Evolutionary conservation across 257 asterid species (phyloP).

Genomic region (Eustoma russellianum): DNA sequence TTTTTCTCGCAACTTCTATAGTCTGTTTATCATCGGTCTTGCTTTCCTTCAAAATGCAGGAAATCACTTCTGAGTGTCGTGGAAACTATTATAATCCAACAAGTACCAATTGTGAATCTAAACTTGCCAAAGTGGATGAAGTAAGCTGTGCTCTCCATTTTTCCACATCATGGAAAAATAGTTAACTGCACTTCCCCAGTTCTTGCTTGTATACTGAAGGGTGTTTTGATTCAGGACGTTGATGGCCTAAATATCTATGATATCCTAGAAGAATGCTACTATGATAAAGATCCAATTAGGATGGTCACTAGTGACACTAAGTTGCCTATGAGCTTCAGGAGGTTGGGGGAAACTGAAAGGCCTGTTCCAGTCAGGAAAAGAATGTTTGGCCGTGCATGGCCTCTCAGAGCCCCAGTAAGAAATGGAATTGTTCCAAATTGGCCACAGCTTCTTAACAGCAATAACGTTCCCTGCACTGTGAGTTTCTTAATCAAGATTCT

Average conservation of each 20-base stretch:
- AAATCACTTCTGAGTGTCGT: slow-evolving; percentile 39
- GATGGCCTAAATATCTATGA: slow-evolving; percentile 55
- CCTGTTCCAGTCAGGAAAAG: slow-evolving; percentile 72
- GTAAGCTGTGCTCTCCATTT: slow-evolving; percentile 28
- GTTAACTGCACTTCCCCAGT: background rate
- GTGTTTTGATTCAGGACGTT: slow-evolving; percentile 38
- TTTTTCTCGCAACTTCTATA: background rate
- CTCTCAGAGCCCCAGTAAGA: slow-evolving; percentile 79
- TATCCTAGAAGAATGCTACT: slow-evolving; percentile 92
- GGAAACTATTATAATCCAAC: slow-evolving; percentile 57
- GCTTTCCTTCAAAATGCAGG: slow-evolving; percentile 28
- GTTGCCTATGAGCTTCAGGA: slow-evolving; percentile 80
- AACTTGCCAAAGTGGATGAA: slow-evolving; percentile 42
- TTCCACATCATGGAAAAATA: background rate
- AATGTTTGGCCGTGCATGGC: slow-evolving; percentile 98
- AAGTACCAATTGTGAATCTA: slow-evolving; percentile 36
- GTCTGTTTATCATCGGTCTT: background rate
- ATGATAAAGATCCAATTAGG: slow-evolving; percentile 27
- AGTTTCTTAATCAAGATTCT: slow-evolving; percentile 15
- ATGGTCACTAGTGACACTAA: slow-evolving; percentile 23
- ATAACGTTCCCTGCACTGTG: slow-evolving; percentile 67
- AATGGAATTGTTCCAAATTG: slow-evolving; percentile 78
- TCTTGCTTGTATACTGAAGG: background rate
- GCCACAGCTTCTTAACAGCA: slow-evolving; percentile 57
- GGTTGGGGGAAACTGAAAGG: slow-evolving; percentile 84